A percentile compares a stretch with the other conserved stretches of the same genome.
Evolutionary conservation across 129 eudicot species (phyloP).

Genomic region (Ambrosia artemisiifolia): DNA sequence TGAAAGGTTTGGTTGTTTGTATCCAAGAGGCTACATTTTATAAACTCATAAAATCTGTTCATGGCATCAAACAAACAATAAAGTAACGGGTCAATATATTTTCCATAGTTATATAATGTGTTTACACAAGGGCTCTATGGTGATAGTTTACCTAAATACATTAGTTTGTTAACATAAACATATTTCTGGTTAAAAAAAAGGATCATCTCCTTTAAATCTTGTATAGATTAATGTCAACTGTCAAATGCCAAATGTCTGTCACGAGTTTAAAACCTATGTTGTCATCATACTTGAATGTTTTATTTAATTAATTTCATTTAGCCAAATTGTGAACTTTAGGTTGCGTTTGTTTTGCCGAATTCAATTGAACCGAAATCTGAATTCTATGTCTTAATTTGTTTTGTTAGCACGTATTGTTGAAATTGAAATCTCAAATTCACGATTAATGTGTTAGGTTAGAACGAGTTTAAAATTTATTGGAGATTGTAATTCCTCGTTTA

Average conservation of each 20-base stretch:
- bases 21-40: neutral
- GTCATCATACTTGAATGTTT: too few species aligned
- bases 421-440: too few species aligned
- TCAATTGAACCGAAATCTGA: too few species aligned
- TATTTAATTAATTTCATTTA: too few species aligned
- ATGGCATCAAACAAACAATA: neutral
- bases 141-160: neutral
- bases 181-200: too few species aligned
- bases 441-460: too few species aligned
- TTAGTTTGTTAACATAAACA: neutral
- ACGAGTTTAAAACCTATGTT: neutral
- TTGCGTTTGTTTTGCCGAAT: too few species aligned
- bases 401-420: too few species aligned
- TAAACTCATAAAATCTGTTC: conserved; percentile 1
- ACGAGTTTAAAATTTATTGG: too few species aligned
- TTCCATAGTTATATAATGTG: neutral
- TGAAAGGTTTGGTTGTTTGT: neutral
- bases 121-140: neutral
- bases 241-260: neutral
- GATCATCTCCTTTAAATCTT: neutral
- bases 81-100: neutral
- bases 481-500: too few species aligned
- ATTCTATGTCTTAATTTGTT: too few species aligned
- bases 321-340: too few species aligned
- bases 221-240: neutral